Evolutionary conservation across 495 filamentous ascomycete species (phyloP), one percentile per base, ranked within the genome.

Genomic region (Penicillium dipodomyicola): DNA sequence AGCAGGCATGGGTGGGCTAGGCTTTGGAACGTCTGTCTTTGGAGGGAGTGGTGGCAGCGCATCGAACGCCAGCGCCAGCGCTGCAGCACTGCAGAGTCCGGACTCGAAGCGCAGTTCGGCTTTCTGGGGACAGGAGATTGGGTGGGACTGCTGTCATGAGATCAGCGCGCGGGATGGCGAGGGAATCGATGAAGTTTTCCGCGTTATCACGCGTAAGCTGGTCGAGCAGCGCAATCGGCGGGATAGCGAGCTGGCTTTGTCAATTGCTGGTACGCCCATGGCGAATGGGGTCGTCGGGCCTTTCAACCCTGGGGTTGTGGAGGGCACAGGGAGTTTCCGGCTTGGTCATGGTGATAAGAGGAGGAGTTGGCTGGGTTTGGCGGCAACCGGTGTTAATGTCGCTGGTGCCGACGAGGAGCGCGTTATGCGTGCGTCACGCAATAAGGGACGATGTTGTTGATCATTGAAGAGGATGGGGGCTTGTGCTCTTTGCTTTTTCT

Each of bases 131-230:
- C 89, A 94, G 65, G 91, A 96, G 63, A 86, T 90, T 8, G 91
- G 91, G 11, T 96, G 92, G 92, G 92, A 96, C 65, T 93, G 90
- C 59, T 97, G 93, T 65, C 93, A 97, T 72, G 93, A 98, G 76
- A 93, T 98, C 63, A 91, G 86, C 63, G 92, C 93, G 22, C 90
- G 92, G 77, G 90, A 89, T 67, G 94, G 94, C 17, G 93, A 97
- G 76, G 93, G 93, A 4, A 91, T 98, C 11, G 94, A 98, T 50
- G 94, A 98, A 75, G 93, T 98, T 0, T 98, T 98, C 62, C 82
- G 92, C 0, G 93, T 97, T 17, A 94, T 97, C 39, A 91, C 93
- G 37, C 77, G 94, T 65, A 96, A 96, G 72, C 79, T 98, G 54
- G 93, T 98, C 30, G 93, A 97, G 77, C 91, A 94, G 79, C 84